These are phyloP conservation scores for Penicillium sp. DNA, from an alignment of 2,329 filamentous ascomycete species.

Conservation along the genomic window DNA sequence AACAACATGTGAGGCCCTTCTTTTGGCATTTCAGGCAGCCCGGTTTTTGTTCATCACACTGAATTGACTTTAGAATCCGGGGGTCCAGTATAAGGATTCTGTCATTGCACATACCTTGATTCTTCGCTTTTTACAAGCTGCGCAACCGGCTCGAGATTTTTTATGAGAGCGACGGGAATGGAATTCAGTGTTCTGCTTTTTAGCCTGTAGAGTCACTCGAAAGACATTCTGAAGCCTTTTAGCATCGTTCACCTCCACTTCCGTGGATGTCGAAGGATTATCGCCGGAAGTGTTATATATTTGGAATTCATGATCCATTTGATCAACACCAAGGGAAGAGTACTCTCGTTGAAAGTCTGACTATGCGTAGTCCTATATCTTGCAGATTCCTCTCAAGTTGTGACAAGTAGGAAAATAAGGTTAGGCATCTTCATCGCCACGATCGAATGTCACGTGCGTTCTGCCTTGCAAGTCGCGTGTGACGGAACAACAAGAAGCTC, in stretches of 20 bases:
- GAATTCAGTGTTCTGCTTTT: slow-evolving; percentile 4
- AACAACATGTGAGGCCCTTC: slow-evolving; percentile 30
- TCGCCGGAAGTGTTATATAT: not conserved
- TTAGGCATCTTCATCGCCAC: not conserved
- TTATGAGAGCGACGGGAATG: slow-evolving; percentile 26
- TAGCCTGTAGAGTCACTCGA: slow-evolving; percentile 10
- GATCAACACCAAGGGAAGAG: not conserved
- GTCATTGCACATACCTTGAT: slow-evolving; percentile 31
- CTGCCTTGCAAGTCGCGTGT: not conserved
- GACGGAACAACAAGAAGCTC: no score
- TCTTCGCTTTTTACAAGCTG: slow-evolving; percentile 35
- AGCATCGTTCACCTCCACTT: not conserved
- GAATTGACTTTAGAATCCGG: not conserved
- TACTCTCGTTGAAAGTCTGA: no score
- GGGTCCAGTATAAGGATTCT: no score
- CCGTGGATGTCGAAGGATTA: not conserved
- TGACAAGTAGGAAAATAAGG: not conserved
- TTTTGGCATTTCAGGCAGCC: slow-evolving; percentile 32
- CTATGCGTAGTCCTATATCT: no score
- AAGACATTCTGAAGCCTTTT: slow-evolving; percentile 19
- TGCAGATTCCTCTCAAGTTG: not conserved
- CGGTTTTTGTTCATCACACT: slow-evolving; percentile 39
- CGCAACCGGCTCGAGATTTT: slow-evolving; percentile 35
- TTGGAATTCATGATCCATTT: not conserved
- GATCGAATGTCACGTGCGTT: not conserved